Conservation (phyloP, 2,329 filamentous ascomycete genomes). For the Cladosporium sp. region DNA sequence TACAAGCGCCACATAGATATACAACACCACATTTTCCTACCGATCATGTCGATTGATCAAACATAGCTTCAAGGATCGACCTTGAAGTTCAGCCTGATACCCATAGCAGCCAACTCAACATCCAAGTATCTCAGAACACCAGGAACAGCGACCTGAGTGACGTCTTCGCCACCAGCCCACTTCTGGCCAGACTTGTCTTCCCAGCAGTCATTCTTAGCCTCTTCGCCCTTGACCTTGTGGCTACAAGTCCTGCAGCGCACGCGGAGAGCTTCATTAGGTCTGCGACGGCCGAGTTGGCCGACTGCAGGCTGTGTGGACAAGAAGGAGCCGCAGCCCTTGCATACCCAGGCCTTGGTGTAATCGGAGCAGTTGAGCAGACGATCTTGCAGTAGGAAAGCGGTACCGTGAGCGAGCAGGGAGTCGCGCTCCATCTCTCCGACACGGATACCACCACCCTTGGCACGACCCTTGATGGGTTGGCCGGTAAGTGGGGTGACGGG, state of each 20-base stretch:
- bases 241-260: slow-evolving; percentile 35
- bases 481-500: slow-evolving; percentile 86
- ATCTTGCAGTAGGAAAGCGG: slow-evolving; percentile 91
- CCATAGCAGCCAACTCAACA: slow-evolving; percentile 94
- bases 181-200: slow-evolving; percentile 82
- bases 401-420: slow-evolving; percentile 88
- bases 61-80: slow-evolving; percentile 47
- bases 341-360: slow-evolving; percentile 85
- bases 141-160: slow-evolving; percentile 85
- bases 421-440: slow-evolving; percentile 99
- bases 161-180: slow-evolving; percentile 85
- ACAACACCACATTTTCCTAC: not conserved
- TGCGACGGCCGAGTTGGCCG: slow-evolving; percentile 31
- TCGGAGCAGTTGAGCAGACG: slow-evolving; percentile 96
- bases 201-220: slow-evolving; percentile 62
- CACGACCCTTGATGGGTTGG: slow-evolving; percentile 94
- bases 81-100: slow-evolving; percentile 88
- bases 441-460: slow-evolving; percentile 95
- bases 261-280: slow-evolving; percentile 24
- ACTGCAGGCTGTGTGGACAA: slow-evolving; percentile 79
- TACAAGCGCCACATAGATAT: slow-evolving; percentile 1
- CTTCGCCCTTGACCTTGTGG: slow-evolving; percentile 25
- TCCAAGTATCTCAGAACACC: slow-evolving; percentile 91
- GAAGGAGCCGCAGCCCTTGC: slow-evolving; percentile 84
- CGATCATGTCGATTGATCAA: slow-evolving; percentile 20